These are phyloP conservation scores for Sphagnum contortum DNA, from an alignment of 225 moss, liverwort and hornwort genomes.

Conservation along the genomic window DNA sequence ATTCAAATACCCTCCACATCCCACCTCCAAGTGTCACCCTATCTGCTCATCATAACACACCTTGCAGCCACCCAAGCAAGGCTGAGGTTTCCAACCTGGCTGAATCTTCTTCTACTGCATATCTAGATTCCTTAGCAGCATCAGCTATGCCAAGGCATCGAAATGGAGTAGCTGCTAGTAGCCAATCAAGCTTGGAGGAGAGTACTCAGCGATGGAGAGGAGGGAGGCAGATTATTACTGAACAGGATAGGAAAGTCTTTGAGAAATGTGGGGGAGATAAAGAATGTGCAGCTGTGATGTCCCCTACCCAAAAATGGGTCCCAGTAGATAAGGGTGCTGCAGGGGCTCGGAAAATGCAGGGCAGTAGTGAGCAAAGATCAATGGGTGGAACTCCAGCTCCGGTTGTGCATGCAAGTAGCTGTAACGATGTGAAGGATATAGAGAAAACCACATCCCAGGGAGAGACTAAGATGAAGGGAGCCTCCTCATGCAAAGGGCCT, in stretches of 20 bases:
- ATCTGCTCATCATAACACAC: background rate
- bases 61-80: constrained; percentile 7
- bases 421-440: background rate
- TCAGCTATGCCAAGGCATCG: background rate
- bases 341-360: background rate
- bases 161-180: constrained; percentile 4
- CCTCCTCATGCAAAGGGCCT: too few relatives aligned
- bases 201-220: constrained; percentile 6
- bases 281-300: background rate
- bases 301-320: constrained; percentile 10
- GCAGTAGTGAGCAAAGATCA: constrained; percentile 2
- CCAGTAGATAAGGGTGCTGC: constrained; percentile 9
- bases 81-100: background rate
- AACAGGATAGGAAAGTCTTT: constrained; percentile 5
- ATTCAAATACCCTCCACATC: too few relatives aligned
- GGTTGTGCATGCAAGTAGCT: background rate
- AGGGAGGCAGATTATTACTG: background rate
- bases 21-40: too few relatives aligned
- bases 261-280: constrained; percentile 7
- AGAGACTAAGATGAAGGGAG: too few relatives aligned
- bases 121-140: too few relatives aligned
- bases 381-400: constrained; percentile 2
- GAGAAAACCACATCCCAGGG: background rate
- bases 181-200: constrained; percentile 6
- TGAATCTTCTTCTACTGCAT: too few relatives aligned